phyloP scores from a whole-genome alignment of 139 green algal genomes.

The Coccomyxa sp. region DNA sequence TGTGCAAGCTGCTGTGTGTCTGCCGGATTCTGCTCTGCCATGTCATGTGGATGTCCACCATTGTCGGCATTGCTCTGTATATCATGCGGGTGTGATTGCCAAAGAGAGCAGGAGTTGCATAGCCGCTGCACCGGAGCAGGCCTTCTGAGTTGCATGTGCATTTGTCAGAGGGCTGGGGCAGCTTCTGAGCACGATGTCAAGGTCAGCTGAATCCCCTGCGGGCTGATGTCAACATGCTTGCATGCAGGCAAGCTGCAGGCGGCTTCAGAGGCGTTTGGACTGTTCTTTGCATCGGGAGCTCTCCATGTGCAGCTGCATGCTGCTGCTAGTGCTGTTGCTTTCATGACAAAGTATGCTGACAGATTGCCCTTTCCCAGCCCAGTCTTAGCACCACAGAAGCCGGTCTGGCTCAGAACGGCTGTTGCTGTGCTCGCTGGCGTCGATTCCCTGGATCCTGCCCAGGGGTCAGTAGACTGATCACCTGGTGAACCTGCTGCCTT shows the following conservation, averaged over 20 bases:
- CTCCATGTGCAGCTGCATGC: background rate
- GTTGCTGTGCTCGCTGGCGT: too few relatives aligned
- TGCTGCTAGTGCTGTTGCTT: background rate
- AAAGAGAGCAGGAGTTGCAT: background rate
- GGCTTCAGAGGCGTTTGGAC: background rate
- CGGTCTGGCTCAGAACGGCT: too few relatives aligned
- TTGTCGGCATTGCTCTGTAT: background rate
- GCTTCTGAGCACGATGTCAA: background rate
- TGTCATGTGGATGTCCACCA: too few relatives aligned
- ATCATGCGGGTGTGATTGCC: background rate
- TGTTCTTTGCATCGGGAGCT: background rate
- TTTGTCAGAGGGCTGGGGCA: background rate
- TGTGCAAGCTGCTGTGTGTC: background rate
- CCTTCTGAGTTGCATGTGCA: background rate
- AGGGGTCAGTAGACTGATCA: too few relatives aligned
- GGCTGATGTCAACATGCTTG: background rate
- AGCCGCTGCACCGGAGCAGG: too few relatives aligned
- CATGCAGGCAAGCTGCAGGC: constrained; percentile 5
- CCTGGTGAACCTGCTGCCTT: too few relatives aligned
- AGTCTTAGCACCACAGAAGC: background rate
- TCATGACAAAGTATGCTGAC: constrained; percentile 1
- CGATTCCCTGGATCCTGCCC: too few relatives aligned
- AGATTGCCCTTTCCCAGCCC: background rate
- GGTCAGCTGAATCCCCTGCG: background rate
- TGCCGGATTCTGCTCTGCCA: background rate